Evolutionary conservation across 345 rosid species (phyloP).

Genomic region (Camelina neglecta): DNA sequence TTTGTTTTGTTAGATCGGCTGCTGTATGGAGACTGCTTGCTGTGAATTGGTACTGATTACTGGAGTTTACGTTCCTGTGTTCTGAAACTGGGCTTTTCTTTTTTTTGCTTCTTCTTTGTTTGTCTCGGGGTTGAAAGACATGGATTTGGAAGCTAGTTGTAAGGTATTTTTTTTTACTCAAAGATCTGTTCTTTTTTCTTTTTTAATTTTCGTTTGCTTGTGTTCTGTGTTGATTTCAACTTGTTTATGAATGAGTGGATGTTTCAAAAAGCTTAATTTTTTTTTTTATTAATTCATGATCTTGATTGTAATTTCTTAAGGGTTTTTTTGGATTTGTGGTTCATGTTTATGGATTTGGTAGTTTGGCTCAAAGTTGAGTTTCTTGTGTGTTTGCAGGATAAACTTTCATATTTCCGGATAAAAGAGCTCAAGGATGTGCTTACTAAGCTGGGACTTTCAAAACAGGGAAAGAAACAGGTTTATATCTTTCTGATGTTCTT

Average conservation of each 20-base stretch:
- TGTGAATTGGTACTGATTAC: slow-evolving; percentile 40
- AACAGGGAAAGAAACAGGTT: slow-evolving; percentile 99
- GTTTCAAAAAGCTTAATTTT: background rate
- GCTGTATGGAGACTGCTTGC: slow-evolving; percentile 43
- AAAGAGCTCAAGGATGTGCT: slow-evolving; percentile 98
- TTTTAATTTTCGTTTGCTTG: background rate
- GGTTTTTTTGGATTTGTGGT: slow-evolving; percentile 3
- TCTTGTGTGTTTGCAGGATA: slow-evolving; percentile 59
- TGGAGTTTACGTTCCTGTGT: slow-evolving; percentile 36
- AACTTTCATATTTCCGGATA: slow-evolving; percentile 80
- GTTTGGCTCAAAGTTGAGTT: slow-evolving; percentile 13
- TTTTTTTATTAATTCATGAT: background rate
- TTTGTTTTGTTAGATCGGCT: slow-evolving; percentile 50
- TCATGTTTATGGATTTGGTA: slow-evolving; percentile 13
- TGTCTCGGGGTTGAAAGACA: slow-evolving; percentile 39
- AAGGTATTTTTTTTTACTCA: slow-evolving; percentile 55
- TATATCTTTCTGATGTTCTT: slow-evolving; percentile 15
- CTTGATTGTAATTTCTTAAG: background rate
- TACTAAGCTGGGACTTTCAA: slow-evolving; percentile 84
- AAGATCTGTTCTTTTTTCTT: background rate
- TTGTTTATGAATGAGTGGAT: slow-evolving; percentile 13
- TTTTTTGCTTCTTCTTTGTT: slow-evolving; percentile 28
- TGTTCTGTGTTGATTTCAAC: slow-evolving; percentile 19
- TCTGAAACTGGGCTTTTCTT: slow-evolving; percentile 20
- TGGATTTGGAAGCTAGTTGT: slow-evolving; percentile 86